Conservation (phyloP, 805 yeast genomes). For the Brettanomyces nanus region DNA sequence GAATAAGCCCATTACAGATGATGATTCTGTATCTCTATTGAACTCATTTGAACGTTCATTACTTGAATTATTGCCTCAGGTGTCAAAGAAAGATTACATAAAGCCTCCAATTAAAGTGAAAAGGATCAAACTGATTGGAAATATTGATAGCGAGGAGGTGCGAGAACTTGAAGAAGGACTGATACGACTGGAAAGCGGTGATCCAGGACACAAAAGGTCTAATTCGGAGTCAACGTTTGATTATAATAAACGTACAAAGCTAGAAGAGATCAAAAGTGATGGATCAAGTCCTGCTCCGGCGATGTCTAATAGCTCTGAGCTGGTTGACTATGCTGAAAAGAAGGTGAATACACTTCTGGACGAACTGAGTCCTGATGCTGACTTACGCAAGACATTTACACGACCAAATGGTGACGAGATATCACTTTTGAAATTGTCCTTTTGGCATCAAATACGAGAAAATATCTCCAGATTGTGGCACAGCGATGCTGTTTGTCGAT, state of each 20-base stretch:
- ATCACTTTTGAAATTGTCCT: too few relatives aligned
- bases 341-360: neutral
- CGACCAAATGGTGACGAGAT: too few relatives aligned
- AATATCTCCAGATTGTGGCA: neutral
- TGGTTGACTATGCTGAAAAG: neutral
- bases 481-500: neutral
- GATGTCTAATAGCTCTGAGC: neutral
- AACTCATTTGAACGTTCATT: conserved; percentile 11
- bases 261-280: neutral
- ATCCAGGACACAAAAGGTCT: neutral
- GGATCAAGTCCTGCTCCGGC: neutral
- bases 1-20: neutral
- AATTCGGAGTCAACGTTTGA: neutral
- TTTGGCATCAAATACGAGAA: too few relatives aligned
- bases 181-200: neutral
- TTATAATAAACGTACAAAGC: neutral
- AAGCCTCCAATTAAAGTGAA: conserved; percentile 24
- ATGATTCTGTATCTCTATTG: neutral
- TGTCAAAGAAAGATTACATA: conserved; percentile 13
- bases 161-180: conserved; percentile 3
- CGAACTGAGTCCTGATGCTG: neutral
- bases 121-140: conserved; percentile 15
- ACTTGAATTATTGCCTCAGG: conserved; percentile 7
- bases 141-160: conserved; percentile 4
- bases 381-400: neutral